Conservation (phyloP, 1,284 basidiomycete species). For the Boletus sp. region DNA sequence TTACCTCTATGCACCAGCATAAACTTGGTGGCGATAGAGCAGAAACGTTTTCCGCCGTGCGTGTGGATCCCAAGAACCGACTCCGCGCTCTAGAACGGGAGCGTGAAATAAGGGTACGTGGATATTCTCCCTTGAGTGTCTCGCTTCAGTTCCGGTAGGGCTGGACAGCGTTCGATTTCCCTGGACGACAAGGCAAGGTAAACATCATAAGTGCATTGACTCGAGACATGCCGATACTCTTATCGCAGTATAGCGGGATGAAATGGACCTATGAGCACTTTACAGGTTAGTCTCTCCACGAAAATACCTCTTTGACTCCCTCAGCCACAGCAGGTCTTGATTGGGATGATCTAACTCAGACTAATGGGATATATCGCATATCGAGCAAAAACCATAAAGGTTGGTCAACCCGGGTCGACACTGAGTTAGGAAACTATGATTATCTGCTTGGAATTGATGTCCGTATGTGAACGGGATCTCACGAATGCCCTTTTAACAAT, state of each 20-base stretch:
- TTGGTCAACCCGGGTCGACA: too few species aligned
- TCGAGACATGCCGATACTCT: not conserved
- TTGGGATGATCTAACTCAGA: conserved; percentile 72
- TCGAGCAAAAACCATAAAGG: too few species aligned
- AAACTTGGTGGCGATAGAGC: conserved; percentile 80
- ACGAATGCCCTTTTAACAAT: too few species aligned
- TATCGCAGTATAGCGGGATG: conserved; percentile 59
- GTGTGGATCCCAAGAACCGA: conserved; percentile 67
- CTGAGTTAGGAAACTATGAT: too few species aligned
- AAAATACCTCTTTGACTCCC: not conserved
- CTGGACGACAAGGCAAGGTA: conserved; percentile 72
- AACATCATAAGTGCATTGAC: not conserved
- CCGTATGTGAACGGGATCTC: too few species aligned
- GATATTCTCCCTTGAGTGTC: not conserved
- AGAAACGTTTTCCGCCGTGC: conserved; percentile 74
- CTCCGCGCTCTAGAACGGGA: conserved; percentile 54
- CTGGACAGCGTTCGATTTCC: conserved; percentile 87
- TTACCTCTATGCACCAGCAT: conserved; percentile 45
- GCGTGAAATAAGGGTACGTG: conserved; percentile 64
- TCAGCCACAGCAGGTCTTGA: conserved; percentile 61
- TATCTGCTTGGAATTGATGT: too few species aligned
- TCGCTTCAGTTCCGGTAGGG: conserved; percentile 42
- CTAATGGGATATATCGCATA: conserved; percentile 38
- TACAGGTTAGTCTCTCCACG: conserved; percentile 47
- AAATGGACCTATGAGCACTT: conserved; percentile 72